Base-by-base conservation (phyloP, 2,329 filamentous ascomycete species). In the Aureobasidium sp. region DNA sequence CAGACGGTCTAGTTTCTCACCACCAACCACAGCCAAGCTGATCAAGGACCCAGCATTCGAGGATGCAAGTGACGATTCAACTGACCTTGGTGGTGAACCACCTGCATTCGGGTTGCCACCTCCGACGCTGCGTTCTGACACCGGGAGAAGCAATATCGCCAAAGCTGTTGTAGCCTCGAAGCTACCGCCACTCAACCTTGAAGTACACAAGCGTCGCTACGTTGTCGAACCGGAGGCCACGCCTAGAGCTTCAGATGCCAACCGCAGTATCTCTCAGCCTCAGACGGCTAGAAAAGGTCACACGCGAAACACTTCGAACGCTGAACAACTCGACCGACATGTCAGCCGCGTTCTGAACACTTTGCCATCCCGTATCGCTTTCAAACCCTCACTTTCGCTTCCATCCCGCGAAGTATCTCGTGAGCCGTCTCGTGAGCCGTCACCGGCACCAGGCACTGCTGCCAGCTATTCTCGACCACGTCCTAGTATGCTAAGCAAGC, bases 261-360 rank as follows among this genome's bases (percentile, higher is more conserved):
- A 34, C 6, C 39, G 44, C 45, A 59, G 36, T 5, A 42, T 42
- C 9, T 48, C 59, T 7, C 49, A 47, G 50, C 30, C 50, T 1
- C 16, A 53, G 4, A 27, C 32, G 16, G 16, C 32, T n/a, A 57
- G 48, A 29, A 63, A 59, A 16, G 45, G 45, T 25, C 61, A 63
- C 32, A 39, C 7, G 21, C 55, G 48, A 9, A 52, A 47, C 3
- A 36, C 44, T 2, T 63, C 62, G 1, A 61, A 84, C 88, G 57
- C 89, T 95, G 62, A 81, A 95, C 42, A 85, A 85, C 62, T 87
- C 82, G 25, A 89, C 95, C 64, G 71, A 15, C 72, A 74, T 32
- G 72, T 74, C 21, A 73, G 70, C 32, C 69, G 71, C 30, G 71
- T 74, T 9, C 62, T 74, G n/a, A 65, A 71, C 13, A 66, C 62